phyloP scores from a whole-genome alignment of 305 asterid genomes.

The Fraxinus platypoda region DNA sequence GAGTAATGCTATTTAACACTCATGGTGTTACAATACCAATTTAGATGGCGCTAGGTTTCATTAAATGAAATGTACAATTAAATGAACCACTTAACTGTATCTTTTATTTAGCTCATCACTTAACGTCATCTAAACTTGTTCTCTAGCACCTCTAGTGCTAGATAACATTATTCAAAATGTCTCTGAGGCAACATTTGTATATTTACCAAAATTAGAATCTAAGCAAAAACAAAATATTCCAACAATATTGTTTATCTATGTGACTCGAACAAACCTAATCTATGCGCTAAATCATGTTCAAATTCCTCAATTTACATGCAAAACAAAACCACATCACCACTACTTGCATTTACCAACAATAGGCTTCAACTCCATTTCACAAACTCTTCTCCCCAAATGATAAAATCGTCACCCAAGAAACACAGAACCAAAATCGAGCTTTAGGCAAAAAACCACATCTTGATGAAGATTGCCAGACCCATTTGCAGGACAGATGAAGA shows the following conservation, averaged over 20 bases:
- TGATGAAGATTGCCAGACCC: conserved; percentile 82
- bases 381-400: conserved; percentile 16
- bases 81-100: too few relatives aligned
- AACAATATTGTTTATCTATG: background rate
- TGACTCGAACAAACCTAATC: background rate
- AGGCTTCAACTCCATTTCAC: conserved; percentile 21
- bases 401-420: conserved; percentile 11
- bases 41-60: too few relatives aligned
- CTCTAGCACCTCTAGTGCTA: too few relatives aligned
- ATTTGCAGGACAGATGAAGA: conserved; percentile 82
- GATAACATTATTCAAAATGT: background rate
- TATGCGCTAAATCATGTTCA: conserved; percentile 14
- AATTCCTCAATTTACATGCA: background rate
- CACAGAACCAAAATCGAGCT: conserved; percentile 17
- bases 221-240: background rate
- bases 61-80: too few relatives aligned
- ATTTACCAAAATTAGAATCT: background rate
- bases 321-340: background rate
- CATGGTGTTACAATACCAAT: too few relatives aligned
- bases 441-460: conserved; percentile 82
- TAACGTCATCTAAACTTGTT: too few relatives aligned
- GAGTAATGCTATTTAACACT: too few relatives aligned
- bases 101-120: too few relatives aligned
- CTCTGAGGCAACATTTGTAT: background rate
- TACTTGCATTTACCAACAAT: conserved; percentile 4